Percentiles rank a stretch among this genome's conserved stretches.
Conservation (phyloP, 2,329 filamentous ascomycete genomes). For the Tolypocladium paradoxum region DNA sequence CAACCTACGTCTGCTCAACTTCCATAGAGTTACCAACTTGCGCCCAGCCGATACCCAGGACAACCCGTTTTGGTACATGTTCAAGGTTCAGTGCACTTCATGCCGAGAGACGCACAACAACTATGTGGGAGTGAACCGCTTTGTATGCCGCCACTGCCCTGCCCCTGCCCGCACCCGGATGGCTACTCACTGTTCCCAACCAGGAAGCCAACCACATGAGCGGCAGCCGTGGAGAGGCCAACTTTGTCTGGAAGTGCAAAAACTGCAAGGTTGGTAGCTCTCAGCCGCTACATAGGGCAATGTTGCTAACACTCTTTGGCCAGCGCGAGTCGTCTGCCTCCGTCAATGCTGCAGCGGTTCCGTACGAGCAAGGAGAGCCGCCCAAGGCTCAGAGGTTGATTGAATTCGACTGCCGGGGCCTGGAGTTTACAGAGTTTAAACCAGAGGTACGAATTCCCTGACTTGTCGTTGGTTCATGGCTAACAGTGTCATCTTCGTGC, state of each 20-base stretch:
- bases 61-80: slow-evolving; percentile 88
- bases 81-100: slow-evolving; percentile 97
- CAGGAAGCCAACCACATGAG: slow-evolving; percentile 86
- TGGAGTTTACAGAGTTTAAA: slow-evolving; percentile 87
- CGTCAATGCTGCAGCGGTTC: slow-evolving; percentile 61
- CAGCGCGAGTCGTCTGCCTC: slow-evolving; percentile 78
- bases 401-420: slow-evolving; percentile 84
- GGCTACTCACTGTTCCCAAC: slow-evolving; percentile 4
- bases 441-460: slow-evolving; percentile 55
- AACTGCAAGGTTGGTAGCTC: slow-evolving; percentile 69
- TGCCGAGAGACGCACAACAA: slow-evolving; percentile 88
- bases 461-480: not conserved
- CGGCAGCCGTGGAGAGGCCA: slow-evolving; percentile 87
- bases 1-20: not conserved
- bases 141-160: slow-evolving; percentile 45
- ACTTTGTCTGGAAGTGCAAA: slow-evolving; percentile 99
- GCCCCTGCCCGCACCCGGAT: not conserved
- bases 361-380: slow-evolving; percentile 63
- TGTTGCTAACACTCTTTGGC: not conserved
- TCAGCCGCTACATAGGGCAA: not conserved
- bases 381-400: slow-evolving; percentile 70
- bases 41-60: slow-evolving; percentile 73
- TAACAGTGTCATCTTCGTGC: not conserved
- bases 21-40: slow-evolving; percentile 72
- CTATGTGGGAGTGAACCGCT: slow-evolving; percentile 74